phyloP scores from a whole-genome alignment of 345 rosid species.

The Eutrema japonicum region DNA sequence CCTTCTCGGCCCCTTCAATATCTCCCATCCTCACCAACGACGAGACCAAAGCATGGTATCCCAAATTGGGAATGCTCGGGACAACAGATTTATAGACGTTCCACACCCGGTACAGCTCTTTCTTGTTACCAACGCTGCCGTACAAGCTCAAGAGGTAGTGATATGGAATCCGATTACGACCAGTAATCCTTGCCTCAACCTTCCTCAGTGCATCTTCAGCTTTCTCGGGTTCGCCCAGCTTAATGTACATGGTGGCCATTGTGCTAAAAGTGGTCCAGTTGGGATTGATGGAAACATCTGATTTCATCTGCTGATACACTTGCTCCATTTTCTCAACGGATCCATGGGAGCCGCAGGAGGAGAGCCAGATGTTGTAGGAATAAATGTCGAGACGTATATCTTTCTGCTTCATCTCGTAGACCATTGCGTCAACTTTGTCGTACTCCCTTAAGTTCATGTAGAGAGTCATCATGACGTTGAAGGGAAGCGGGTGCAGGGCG shows the following conservation, averaged over 20 bases:
- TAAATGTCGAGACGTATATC: conserved; percentile 71
- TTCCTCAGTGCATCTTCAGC: conserved; percentile 85
- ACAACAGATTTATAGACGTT: conserved; percentile 73
- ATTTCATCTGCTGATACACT: conserved; percentile 76
- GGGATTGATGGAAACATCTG: conserved; percentile 59
- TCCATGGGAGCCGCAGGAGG: conserved; percentile 75
- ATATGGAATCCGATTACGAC: conserved; percentile 79
- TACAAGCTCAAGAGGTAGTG: conserved; percentile 87
- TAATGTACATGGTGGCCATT: conserved; percentile 86
- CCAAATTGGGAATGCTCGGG: conserved; percentile 78
- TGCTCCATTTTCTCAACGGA: conserved; percentile 73
- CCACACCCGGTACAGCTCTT: conserved; percentile 81
- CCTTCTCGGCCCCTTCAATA: conserved; percentile 74
- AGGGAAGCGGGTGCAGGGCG: conserved; percentile 70
- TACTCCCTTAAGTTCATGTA: conserved; percentile 83
- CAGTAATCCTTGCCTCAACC: conserved; percentile 81
- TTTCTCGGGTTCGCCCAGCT: conserved; percentile 69
- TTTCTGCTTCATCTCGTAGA: conserved; percentile 81
- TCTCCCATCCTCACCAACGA: conserved; percentile 70
- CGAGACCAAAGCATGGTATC: conserved; percentile 79
- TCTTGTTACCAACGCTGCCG: conserved; percentile 70
- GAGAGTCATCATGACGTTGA: conserved; percentile 96
- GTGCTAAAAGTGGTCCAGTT: conserved; percentile 97
- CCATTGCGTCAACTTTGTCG: conserved; percentile 67
- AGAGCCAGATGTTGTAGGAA: conserved; percentile 94